Percentiles rank a stretch among this genome's conserved stretches.
phyloP scores from a whole-genome alignment of 176 grass and related monocot genomes.

The Elymus sibiricus region DNA sequence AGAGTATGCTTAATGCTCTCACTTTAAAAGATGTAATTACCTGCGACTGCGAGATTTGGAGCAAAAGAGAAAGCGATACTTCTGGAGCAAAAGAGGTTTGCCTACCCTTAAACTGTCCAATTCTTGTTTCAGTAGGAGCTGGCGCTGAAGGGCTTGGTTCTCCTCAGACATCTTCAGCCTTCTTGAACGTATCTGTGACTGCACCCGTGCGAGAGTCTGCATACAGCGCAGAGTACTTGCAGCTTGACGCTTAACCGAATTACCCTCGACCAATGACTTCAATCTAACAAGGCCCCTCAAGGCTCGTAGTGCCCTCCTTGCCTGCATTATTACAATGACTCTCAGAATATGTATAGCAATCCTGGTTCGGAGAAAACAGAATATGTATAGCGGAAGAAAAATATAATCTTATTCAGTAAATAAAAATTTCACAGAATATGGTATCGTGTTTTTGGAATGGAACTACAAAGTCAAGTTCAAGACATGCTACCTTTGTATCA shows the following conservation, averaged over 20 bases:
- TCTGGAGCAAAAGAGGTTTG: slow-evolving; percentile 2
- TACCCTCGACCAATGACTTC: slow-evolving; percentile 85
- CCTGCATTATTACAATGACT: slow-evolving; percentile 42
- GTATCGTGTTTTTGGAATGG: slow-evolving; percentile 2
- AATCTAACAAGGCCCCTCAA: slow-evolving; percentile 85
- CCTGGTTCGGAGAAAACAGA: background rate
- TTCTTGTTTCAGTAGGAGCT: slow-evolving; percentile 93
- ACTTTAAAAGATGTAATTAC: background rate
- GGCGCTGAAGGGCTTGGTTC: slow-evolving; percentile 87
- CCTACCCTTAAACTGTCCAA: slow-evolving; percentile 85
- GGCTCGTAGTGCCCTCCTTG: slow-evolving; percentile 84
- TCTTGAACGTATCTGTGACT: slow-evolving; percentile 79
- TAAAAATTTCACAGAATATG: background rate
- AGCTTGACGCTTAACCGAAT: slow-evolving; percentile 94
- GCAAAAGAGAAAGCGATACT: background rate
- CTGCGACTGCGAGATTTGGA: background rate
- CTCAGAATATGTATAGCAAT: background rate
- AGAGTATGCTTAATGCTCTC: slow-evolving; percentile 7
- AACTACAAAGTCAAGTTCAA: background rate
- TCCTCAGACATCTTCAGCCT: slow-evolving; percentile 91
- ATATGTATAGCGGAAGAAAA: background rate
- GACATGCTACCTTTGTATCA: slow-evolving; percentile 4
- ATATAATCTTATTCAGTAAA: background rate
- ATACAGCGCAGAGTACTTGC: slow-evolving; percentile 87
- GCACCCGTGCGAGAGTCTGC: slow-evolving; percentile 89